Evolutionary conservation across 2,329 filamentous ascomycete species (phyloP), one percentile per base, ranked within the genome.

Genomic region (Ceratocystis cubensis): DNA sequence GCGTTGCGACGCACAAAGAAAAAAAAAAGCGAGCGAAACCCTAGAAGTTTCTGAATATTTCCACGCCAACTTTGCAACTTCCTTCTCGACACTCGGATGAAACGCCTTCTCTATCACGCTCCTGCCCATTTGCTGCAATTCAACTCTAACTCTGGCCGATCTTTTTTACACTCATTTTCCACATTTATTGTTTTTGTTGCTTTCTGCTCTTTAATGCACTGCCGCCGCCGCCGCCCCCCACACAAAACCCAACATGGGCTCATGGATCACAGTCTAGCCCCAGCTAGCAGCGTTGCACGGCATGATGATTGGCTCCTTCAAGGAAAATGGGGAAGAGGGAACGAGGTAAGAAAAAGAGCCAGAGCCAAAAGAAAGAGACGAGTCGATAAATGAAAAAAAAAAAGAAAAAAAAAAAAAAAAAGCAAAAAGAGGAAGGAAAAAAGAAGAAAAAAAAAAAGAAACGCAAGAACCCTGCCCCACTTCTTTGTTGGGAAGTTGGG

Each of bases 211-310:
- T 59, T 59, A 22, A 62, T 45, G 33, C 59, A 62, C 59, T 41
- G 33, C 59, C n/a, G 33, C 20, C 59, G 5, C 59, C 15, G 8
- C 33, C 28, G n/a, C 46, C 15, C 44, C 15, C 44, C 44, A 20
- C 46, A 50, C 48, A 10, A 41, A 41, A 25, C 10, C 33, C 33
- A 62, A 62, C 37, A 62, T 44, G 33, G 25, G 59, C 59, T 62
- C 59, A 45, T 59, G 56, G 56, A 59, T 59, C 56, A 59, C 56
- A 59, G 56, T 59, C 56, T 59, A 59, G 56, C 56, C 56, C 15
- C 56, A 30, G 56, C 15, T 30, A 8, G 56, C 25, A 59, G 25
- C 30, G 56, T 59, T 59, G 56, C 56, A 37, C 28, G 56, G 56
- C 56, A 59, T 59, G 28, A 59, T 30, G 56, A 59, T 33, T 59